phyloP scores from a whole-genome alignment of 116 monocot species.

The Papilionanthe hybrid region DNA sequence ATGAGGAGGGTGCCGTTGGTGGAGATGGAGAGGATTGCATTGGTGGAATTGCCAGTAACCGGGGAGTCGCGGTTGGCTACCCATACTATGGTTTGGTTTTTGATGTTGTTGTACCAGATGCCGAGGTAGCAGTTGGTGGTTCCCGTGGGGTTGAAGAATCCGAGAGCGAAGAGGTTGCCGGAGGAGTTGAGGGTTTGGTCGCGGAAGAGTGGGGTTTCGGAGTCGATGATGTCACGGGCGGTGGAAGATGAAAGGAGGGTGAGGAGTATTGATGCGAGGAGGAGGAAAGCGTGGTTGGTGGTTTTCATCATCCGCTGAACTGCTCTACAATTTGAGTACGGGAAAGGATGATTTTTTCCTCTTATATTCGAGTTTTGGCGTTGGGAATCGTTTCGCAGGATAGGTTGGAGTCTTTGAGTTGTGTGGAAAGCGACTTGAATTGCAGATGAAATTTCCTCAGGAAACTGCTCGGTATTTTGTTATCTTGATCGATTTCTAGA shows the following conservation, averaged over 20 bases:
- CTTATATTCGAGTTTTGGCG: too few relatives aligned
- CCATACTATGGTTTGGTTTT: constrained; percentile 20
- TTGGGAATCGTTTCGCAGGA: too few relatives aligned
- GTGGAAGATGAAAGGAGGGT: neutral
- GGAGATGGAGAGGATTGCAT: constrained; percentile 13
- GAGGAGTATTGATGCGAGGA: neutral
- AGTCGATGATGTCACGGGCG: constrained; percentile 9
- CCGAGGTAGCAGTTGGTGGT: constrained; percentile 15
- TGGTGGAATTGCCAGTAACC: neutral
- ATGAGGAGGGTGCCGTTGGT: constrained; percentile 14
- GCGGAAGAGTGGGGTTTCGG: neutral
- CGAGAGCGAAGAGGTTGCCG: constrained; percentile 7
- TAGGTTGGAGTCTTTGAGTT: too few relatives aligned
- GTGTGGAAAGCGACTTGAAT: too few relatives aligned
- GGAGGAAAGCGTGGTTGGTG: neutral
- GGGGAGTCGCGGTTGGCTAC: constrained; percentile 29
- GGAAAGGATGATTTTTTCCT: too few relatives aligned
- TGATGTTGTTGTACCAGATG: constrained; percentile 20
- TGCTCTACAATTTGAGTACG: too few relatives aligned
- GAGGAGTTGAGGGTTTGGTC: constrained; percentile 14
- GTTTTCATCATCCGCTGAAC: too few relatives aligned
- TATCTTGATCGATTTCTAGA: too few relatives aligned
- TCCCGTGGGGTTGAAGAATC: constrained; percentile 19
- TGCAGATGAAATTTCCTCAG: too few relatives aligned
- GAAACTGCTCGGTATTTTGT: too few relatives aligned